Percentiles rank a stretch among this genome's conserved stretches.
phyloP scores from a whole-genome alignment of 1,284 basidiomycete genomes.

The Termitomyces sp. region DNA sequence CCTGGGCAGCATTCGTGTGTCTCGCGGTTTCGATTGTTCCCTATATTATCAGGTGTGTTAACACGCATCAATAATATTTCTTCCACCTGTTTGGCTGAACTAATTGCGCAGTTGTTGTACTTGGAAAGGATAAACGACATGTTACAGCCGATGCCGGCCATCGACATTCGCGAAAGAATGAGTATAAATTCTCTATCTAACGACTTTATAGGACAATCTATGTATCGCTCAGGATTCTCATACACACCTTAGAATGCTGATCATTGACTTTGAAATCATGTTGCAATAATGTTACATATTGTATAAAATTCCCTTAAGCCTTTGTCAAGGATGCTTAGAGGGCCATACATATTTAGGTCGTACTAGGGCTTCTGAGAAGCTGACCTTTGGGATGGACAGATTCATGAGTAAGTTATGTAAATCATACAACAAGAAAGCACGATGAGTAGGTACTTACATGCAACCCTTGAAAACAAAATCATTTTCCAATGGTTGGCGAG shows the following conservation, averaged over 20 bases:
- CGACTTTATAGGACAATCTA: not conserved
- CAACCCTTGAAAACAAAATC: no score
- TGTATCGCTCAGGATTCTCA: not conserved
- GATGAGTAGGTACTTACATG: no score
- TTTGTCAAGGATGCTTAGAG: no score
- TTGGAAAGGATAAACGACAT: slow-evolving; percentile 52
- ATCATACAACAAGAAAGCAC: no score
- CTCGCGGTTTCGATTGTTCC: slow-evolving; percentile 60
- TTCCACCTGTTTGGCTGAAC: not conserved
- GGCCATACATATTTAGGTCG: no score
- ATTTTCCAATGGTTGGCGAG: no score
- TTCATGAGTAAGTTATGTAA: no score
- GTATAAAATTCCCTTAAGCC: no score
- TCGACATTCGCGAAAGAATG: slow-evolving; percentile 6
- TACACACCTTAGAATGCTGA: not conserved
- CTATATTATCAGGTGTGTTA: slow-evolving; percentile 63
- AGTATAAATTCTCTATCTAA: not conserved
- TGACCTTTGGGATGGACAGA: no score
- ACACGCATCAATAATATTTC: not conserved
- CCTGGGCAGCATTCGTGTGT: slow-evolving; percentile 68
- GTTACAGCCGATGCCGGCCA: slow-evolving; percentile 16
- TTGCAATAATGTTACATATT: no score
- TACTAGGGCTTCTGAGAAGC: no score
- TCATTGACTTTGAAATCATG: not conserved
- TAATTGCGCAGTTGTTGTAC: slow-evolving; percentile 51